A percentile compares a stretch with the other conserved stretches of the same genome.
Evolutionary conservation across 495 filamentous ascomycete genomes (phyloP).

Genomic region (Penicillium coffeae): DNA sequence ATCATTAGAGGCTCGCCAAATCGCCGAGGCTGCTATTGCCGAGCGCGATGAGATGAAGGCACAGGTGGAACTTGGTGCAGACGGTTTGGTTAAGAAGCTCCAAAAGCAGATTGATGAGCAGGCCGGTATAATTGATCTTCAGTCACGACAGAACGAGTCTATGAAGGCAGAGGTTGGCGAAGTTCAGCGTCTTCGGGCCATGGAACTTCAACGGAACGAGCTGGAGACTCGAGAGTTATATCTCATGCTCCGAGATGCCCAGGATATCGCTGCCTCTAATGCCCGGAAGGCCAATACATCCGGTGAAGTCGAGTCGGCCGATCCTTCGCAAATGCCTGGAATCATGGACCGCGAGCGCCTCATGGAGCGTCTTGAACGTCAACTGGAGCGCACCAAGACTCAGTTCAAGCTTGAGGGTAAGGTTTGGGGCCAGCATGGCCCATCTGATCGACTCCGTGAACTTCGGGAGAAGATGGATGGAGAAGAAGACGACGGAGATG

Average conservation of each 20-base stretch:
- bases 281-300: constrained; percentile 58
- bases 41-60: constrained; percentile 95
- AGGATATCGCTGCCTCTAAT: constrained; percentile 87
- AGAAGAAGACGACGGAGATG: constrained; percentile 40
- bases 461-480: constrained; percentile 94
- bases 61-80: constrained; percentile 89
- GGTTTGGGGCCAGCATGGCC: constrained; percentile 82
- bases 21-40: constrained; percentile 91
- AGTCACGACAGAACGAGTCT: constrained; percentile 77
- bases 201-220: constrained; percentile 92
- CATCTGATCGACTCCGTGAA: constrained; percentile 87
- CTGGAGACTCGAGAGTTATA: constrained; percentile 94
- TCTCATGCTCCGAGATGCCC: constrained; percentile 96
- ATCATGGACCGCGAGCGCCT: constrained; percentile 89
- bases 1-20: constrained; percentile 78
- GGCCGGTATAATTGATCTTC: constrained; percentile 80
- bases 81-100: constrained; percentile 88
- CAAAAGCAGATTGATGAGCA: constrained; percentile 94
- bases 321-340: constrained; percentile 79
- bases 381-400: constrained; percentile 94
- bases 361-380: constrained; percentile 88
- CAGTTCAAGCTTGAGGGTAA: constrained; percentile 96
- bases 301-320: constrained; percentile 51
- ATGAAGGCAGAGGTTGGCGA: constrained; percentile 86
- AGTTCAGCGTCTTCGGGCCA: constrained; percentile 77